A percentile compares a stretch with the other conserved stretches of the same genome.
Conservation (phyloP, 768 basidiomycete genomes). For the Naganishia vishniacii region DNA sequence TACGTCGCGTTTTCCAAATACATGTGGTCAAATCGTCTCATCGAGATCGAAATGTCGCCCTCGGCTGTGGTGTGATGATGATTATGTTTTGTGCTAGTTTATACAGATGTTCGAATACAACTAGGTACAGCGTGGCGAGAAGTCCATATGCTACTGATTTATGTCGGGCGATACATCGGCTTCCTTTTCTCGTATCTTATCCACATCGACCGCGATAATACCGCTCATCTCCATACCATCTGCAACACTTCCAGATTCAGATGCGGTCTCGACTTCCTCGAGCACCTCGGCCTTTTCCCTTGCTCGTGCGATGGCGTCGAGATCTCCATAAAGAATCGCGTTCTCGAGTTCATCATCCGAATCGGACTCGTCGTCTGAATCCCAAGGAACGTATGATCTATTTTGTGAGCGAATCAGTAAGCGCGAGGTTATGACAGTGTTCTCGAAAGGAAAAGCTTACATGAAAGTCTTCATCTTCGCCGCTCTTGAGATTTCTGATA, state of each 20-base stretch:
- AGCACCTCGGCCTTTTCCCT: slow-evolving; percentile 4
- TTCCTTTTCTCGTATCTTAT: neutral
- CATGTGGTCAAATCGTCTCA: slow-evolving; percentile 89
- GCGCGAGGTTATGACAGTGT: neutral
- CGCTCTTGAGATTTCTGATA: slow-evolving; percentile 3
- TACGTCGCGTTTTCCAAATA: slow-evolving; percentile 74
- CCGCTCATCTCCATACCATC: slow-evolving; percentile 19
- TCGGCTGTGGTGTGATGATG: neutral
- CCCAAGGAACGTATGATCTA: slow-evolving; percentile 16
- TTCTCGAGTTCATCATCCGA: slow-evolving; percentile 16
- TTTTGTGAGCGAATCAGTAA: neutral
- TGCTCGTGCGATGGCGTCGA: slow-evolving; percentile 8
- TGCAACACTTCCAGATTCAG: slow-evolving; percentile 14
- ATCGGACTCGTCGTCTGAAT: slow-evolving; percentile 16
- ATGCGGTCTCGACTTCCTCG: slow-evolving; percentile 7
- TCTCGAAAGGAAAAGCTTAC: neutral
- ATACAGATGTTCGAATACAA: neutral
- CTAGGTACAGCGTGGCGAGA: neutral
- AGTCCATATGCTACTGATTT: neutral
- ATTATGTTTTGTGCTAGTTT: neutral
- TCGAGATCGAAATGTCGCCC: slow-evolving; percentile 24
- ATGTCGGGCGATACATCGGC: neutral
- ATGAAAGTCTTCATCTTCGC: slow-evolving; percentile 11
- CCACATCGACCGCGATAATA: slow-evolving; percentile 7
- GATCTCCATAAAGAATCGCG: slow-evolving; percentile 16